These are phyloP conservation scores for Hymenoscyphus fructigenus DNA, from an alignment of 2,329 filamentous ascomycete genomes.

Conservation along the genomic window DNA sequence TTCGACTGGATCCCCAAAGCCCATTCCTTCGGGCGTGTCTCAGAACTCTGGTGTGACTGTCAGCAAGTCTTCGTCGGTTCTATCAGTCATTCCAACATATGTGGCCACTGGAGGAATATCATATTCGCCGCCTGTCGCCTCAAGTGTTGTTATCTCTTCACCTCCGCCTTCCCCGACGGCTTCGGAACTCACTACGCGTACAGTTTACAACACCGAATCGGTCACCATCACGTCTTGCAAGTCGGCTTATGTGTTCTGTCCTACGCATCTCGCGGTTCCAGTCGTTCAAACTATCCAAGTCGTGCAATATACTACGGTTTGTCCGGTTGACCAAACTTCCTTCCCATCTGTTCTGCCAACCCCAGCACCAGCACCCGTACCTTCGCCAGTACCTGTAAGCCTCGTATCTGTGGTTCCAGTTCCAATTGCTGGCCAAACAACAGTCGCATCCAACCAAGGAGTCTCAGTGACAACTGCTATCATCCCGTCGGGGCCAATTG, in stretches of 20 bases:
- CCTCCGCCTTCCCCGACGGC: background rate
- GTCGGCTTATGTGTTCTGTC: constrained; percentile 5
- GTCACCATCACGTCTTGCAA: constrained; percentile 13
- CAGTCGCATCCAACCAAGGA: background rate
- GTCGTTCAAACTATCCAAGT: constrained; percentile 11
- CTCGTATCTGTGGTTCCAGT: background rate
- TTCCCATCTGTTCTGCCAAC: constrained; percentile 6
- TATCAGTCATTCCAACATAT: background rate
- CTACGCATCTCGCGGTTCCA: background rate
- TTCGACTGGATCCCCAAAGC: background rate
- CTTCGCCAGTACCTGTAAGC: background rate
- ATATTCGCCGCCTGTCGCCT: background rate
- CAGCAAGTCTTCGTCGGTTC: background rate
- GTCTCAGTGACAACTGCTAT: background rate
- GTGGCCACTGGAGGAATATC: background rate
- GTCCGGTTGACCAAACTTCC: constrained; percentile 9
- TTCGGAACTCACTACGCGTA: constrained; percentile 11
- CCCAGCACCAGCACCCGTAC: background rate
- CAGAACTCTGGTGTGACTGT: background rate
- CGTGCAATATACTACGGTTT: constrained; percentile 19
- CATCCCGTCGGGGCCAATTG: background rate
- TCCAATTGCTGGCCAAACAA: background rate
- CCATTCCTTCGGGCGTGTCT: background rate
- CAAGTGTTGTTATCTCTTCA: background rate
- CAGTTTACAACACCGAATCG: constrained; percentile 6